A percentile compares a stretch with the other conserved stretches of the same genome.
Conservation (phyloP, 2,329 filamentous ascomycete species). For the Talaromyces verruculosus region DNA sequence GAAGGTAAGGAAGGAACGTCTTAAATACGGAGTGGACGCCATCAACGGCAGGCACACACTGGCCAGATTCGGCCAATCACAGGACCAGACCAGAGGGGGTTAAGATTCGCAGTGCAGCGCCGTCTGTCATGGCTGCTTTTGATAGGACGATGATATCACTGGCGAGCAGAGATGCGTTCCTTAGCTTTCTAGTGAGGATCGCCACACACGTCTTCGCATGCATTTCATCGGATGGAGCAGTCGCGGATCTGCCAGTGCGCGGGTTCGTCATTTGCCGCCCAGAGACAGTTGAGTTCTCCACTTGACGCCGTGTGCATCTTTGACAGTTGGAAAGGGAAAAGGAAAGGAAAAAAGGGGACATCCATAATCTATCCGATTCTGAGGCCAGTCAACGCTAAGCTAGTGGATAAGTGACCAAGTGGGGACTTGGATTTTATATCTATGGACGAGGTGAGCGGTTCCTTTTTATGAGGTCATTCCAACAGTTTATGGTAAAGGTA, state of each 20-base stretch:
- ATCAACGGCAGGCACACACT: constrained; percentile 1
- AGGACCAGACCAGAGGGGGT: not conserved
- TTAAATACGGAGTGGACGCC: not conserved
- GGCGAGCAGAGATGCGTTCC: not conserved
- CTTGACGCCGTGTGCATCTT: not conserved
- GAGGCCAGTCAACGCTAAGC: not conserved
- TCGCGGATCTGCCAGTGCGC: not conserved
- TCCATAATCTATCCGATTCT: not conserved
- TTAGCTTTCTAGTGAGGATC: not conserved
- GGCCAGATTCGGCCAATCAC: not conserved
- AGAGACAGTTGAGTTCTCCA: not conserved
- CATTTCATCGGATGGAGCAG: not conserved
- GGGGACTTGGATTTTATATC: not conserved
- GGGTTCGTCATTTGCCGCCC: constrained; percentile 7
- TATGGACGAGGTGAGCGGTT: not conserved
- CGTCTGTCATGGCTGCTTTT: not conserved
- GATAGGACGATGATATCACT: constrained; percentile 8
- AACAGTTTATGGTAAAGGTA: not conserved
- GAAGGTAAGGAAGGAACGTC: not conserved
- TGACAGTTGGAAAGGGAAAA: not conserved
- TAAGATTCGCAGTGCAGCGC: not conserved
- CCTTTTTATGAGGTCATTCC: constrained; percentile 7
- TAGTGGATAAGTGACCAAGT: not conserved
- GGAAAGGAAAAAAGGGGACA: not conserved
- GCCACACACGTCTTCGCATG: not conserved